Conservation (phyloP, 2,329 filamentous ascomycete species). For the Amphichorda felina region DNA sequence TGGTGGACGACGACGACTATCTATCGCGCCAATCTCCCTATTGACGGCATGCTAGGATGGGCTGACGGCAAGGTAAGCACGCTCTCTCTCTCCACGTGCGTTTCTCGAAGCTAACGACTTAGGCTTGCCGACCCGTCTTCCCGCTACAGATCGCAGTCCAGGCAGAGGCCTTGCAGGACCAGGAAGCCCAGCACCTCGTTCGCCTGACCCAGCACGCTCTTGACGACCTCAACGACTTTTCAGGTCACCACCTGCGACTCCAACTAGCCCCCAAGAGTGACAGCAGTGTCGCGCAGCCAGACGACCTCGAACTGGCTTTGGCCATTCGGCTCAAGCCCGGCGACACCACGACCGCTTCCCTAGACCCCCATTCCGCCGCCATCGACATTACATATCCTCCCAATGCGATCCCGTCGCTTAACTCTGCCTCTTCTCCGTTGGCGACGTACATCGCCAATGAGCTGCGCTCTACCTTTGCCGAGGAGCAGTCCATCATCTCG, state of each 20-base stretch:
- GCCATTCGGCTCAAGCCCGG: slow-evolving; percentile 60
- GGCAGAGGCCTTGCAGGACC: slow-evolving; percentile 49
- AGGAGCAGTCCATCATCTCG: slow-evolving; percentile 80
- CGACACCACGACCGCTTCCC: slow-evolving; percentile 44
- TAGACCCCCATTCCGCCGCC: slow-evolving; percentile 58
- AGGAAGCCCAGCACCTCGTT: slow-evolving; percentile 62
- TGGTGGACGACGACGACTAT: slow-evolving; percentile 96
- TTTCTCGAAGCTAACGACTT: neutral
- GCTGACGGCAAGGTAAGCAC: slow-evolving; percentile 70
- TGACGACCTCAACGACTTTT: slow-evolving; percentile 78
- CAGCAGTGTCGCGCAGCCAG: slow-evolving; percentile 27
- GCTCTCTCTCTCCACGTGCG: neutral
- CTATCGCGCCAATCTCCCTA: slow-evolving; percentile 71
- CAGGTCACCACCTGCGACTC: slow-evolving; percentile 64
- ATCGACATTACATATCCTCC: slow-evolving; percentile 70
- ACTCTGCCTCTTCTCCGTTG: slow-evolving; percentile 59
- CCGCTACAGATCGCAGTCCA: slow-evolving; percentile 74
- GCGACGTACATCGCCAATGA: slow-evolving; percentile 70
- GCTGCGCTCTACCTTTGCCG: slow-evolving; percentile 66
- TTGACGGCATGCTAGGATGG: slow-evolving; percentile 84
- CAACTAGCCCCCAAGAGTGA: slow-evolving; percentile 22
- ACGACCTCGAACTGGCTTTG: slow-evolving; percentile 32
- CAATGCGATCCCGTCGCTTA: slow-evolving; percentile 53
- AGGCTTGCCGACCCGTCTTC: slow-evolving; percentile 84
- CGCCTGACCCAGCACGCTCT: slow-evolving; percentile 76